These are phyloP conservation scores for Phytophthora lateralis DNA, from an alignment of 352 stramenopile genomes.

Conservation along the genomic window DNA sequence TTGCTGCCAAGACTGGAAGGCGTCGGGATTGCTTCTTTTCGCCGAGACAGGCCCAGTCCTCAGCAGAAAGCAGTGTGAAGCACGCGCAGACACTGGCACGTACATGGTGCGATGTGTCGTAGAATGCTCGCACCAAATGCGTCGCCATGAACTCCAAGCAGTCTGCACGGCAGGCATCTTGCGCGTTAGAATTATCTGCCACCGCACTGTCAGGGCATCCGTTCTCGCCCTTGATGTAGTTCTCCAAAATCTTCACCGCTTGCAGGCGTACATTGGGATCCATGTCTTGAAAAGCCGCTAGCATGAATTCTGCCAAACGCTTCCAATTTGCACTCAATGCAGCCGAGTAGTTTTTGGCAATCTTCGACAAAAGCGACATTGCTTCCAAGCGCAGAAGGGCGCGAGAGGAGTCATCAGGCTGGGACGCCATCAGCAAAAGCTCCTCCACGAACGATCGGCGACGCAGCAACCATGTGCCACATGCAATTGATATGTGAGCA, in stretches of 20 bases:
- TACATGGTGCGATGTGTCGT: conserved; percentile 87
- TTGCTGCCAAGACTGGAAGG: conserved; percentile 36
- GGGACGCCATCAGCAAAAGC: conserved; percentile 68
- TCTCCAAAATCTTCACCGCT: conserved; percentile 89
- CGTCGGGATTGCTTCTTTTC: conserved; percentile 47
- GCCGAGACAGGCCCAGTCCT: conserved; percentile 69
- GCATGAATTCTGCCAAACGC: conserved; percentile 74
- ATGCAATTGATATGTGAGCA: conserved; percentile 68
- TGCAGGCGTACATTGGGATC: conserved; percentile 87
- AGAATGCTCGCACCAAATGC: conserved; percentile 82
- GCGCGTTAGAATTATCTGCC: not conserved
- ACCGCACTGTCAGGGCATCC: conserved; percentile 12
- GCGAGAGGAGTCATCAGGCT: conserved; percentile 57
- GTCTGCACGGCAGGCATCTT: conserved; percentile 38
- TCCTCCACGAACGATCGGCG: conserved; percentile 80
- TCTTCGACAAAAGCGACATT: conserved; percentile 84
- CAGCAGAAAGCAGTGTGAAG: conserved; percentile 77
- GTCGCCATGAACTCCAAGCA: conserved; percentile 82
- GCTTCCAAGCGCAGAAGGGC: conserved; percentile 74
- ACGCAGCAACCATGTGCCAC: conserved; percentile 57
- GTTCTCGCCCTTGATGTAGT: conserved; percentile 84
- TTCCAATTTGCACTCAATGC: conserved; percentile 77
- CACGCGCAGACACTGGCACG: conserved; percentile 87
- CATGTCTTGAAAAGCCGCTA: conserved; percentile 82
- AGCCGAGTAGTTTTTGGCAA: conserved; percentile 84